Percentiles rank a stretch among this genome's conserved stretches.
Conservation (phyloP, 176 grass and related monocot species). For the Puya raimondii region DNA sequence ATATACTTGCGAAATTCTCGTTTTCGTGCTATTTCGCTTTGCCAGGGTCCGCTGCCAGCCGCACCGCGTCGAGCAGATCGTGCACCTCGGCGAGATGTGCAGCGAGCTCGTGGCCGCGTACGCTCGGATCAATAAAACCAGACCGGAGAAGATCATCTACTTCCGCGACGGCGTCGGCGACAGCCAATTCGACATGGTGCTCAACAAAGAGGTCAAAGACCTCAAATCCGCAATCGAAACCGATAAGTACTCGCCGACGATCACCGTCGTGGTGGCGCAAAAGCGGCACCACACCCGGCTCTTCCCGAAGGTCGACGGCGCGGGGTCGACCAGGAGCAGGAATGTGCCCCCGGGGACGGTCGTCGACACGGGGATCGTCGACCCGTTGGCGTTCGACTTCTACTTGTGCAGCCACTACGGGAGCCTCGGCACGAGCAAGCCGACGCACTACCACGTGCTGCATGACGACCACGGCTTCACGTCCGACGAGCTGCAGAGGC, state of each 20-base stretch:
- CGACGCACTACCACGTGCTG: constrained; percentile 49
- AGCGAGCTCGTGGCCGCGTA: neutral
- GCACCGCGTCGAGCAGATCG: neutral
- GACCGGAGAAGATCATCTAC: constrained; percentile 43
- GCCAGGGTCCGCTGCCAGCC: neutral
- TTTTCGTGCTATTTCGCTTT: too few species aligned
- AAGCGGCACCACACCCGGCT: constrained; percentile 50
- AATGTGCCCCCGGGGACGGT: constrained; percentile 56
- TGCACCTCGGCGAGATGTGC: neutral
- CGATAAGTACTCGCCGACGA: constrained; percentile 29
- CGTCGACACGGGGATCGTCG: constrained; percentile 41
- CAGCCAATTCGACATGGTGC: constrained; percentile 42
- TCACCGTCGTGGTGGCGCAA: constrained; percentile 49
- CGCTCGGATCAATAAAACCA: neutral
- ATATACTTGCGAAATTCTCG: too few species aligned
- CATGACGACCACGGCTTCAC: constrained; percentile 30
- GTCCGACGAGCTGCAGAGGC: constrained; percentile 43
- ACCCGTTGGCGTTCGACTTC: constrained; percentile 38
- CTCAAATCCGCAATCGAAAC: constrained; percentile 20
- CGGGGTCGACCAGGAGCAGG: constrained; percentile 16
- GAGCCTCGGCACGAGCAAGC: constrained; percentile 40
- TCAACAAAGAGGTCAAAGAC: constrained; percentile 33
- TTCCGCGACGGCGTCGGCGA: constrained; percentile 60
- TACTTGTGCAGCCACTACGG: constrained; percentile 57
- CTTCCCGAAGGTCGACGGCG: constrained; percentile 27